Base-by-base conservation (phyloP, 2,329 filamentous ascomycete species). In the Nannizziopsis barbatae region DNA sequence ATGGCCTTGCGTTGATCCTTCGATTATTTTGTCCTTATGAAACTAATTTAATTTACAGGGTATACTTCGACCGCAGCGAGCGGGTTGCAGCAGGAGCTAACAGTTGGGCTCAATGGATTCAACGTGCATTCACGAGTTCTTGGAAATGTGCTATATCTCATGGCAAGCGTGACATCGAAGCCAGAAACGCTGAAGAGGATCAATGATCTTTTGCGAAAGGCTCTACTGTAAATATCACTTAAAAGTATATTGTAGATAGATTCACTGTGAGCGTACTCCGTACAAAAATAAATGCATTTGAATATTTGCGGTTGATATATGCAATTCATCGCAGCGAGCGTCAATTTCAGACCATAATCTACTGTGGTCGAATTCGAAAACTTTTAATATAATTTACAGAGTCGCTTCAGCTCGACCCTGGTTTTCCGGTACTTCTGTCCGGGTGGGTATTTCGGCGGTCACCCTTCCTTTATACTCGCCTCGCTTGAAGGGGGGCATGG, bases 401-500 rank as follows among this genome's bases (percentile, higher is more conserved):
- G 27, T 43, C n/a, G 18, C 33, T 32, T 49, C 14, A n/a, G 40
- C 32, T 17, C 42, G 38, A 30, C 15, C 5, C 30, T 42, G 37
- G 8, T 41, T 17, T 39, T 43, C 44, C 9, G n/a, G 37, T n/a
- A 32, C 14, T 6, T 6, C 27, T 9, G 45, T 11, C 14, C 15
- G 7, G 30, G 32, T n/a, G 5, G 46, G 30, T 15, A 10, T 30
- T n/a, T 49, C 35, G 11, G 46, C 32, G 3, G 33, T 33, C 17
- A 39, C 5, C 8, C 27, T 43, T 32, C 50, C 50, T 30, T 35
- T 39, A 41, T 52, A 52, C 20, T 50, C 47, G 9, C 47, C 51
- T 51, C 66, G 65, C 49, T 76, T 74, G 60, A 78, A 77, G 52
- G 65, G 70, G 54, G 71, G 67, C 86, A 95, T 94, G 1, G 87